These are phyloP conservation scores for Parasitella parasitica DNA, from an alignment of 371 early-diverging fungal genomes.

Conservation along the genomic window DNA sequence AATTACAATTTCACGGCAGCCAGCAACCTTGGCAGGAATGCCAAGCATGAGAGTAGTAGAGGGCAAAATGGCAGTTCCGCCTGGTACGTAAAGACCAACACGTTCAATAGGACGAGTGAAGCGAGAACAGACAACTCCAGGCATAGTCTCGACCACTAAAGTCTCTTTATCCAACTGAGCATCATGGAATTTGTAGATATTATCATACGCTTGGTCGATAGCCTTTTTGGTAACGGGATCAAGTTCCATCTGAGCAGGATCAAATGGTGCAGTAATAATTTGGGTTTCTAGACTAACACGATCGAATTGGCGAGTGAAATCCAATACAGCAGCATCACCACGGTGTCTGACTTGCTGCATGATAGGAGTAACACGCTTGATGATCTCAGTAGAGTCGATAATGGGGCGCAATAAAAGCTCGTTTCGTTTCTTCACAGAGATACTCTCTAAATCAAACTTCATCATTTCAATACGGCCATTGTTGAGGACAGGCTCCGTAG, in stretches of 20 bases:
- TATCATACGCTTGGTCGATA: conserved; percentile 93
- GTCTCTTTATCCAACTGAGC: conserved; percentile 82
- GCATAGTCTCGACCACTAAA: conserved; percentile 92
- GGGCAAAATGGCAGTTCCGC: conserved; percentile 96
- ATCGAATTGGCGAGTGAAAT: conserved; percentile 90
- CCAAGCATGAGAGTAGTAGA: conserved; percentile 96
- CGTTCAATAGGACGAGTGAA: conserved; percentile 92
- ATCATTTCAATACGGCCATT: conserved; percentile 63
- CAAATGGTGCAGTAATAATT: conserved; percentile 87
- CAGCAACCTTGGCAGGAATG: conserved; percentile 96
- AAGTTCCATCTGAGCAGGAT: conserved; percentile 64
- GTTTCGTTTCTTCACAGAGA: conserved; percentile 46
- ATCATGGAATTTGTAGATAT: conserved; percentile 90
- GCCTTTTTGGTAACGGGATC: conserved; percentile 72
- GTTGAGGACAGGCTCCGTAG: not conserved
- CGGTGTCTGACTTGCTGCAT: conserved; percentile 76
- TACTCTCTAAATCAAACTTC: conserved; percentile 48
- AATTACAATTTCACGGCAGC: conserved; percentile 91
- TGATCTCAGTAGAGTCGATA: conserved; percentile 84
- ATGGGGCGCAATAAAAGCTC: conserved; percentile 89
- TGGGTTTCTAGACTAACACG: conserved; percentile 69
- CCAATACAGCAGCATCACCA: conserved; percentile 87
- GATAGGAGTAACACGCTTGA: conserved; percentile 87
- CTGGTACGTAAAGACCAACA: conserved; percentile 97
- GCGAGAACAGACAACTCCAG: conserved; percentile 92